Evolutionary conservation across 1,284 basidiomycete species (phyloP).

Genomic region (Inonotus hispidus): DNA sequence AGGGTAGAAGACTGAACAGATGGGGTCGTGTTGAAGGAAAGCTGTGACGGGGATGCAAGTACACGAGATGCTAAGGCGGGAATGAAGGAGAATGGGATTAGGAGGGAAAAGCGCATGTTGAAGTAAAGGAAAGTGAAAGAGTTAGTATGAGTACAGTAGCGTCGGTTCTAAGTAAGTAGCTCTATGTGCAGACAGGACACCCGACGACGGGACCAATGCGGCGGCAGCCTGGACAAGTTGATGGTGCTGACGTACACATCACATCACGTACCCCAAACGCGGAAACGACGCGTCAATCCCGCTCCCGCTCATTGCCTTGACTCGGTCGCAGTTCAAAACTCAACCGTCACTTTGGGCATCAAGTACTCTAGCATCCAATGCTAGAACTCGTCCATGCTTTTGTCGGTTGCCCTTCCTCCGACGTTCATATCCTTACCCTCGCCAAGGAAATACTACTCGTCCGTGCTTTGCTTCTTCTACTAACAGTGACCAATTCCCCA

Average conservation of each 20-base stretch:
- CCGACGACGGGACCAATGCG: not conserved
- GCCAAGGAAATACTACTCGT: slow-evolving; percentile 54
- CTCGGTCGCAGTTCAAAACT: no score
- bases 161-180: not conserved
- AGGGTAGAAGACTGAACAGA: slow-evolving; percentile 49
- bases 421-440: slow-evolving; percentile 52
- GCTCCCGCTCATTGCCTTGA: not conserved
- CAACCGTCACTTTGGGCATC: not conserved
- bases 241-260: slow-evolving; percentile 3
- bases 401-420: slow-evolving; percentile 50
- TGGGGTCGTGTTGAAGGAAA: slow-evolving; percentile 24
- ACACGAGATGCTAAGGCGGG: slow-evolving; percentile 30
- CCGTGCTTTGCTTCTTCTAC: slow-evolving; percentile 18
- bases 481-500: not conserved
- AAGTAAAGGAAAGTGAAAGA: slow-evolving; percentile 29
- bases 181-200: not conserved
- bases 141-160: slow-evolving; percentile 26
- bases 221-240: not conserved
- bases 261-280: not conserved
- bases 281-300: not conserved
- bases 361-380: slow-evolving; percentile 33
- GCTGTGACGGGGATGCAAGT: slow-evolving; percentile 28
- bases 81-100: slow-evolving; percentile 19
- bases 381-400: slow-evolving; percentile 54
- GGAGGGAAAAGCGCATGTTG: slow-evolving; percentile 9